Evolutionary conservation across 129 eudicot species (phyloP), one percentile per base, ranked within the genome.

Genomic region (Pseudognaphalium luteoalbum): DNA sequence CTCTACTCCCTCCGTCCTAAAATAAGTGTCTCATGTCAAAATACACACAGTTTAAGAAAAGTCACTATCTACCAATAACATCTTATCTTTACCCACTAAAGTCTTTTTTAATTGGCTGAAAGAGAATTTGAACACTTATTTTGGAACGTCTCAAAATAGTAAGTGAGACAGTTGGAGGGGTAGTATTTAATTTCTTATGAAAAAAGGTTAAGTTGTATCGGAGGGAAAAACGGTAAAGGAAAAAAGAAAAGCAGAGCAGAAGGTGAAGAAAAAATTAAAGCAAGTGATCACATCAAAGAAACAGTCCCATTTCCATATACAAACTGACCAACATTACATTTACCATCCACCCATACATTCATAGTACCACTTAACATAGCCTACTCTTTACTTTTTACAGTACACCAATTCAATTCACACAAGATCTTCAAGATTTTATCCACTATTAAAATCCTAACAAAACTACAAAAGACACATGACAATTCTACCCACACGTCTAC

Each of bases 161-260:
- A n/a, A n/a, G n/a, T n/a, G n/a, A n/a, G n/a, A n/a, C n/a, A n/a
- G n/a, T n/a, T n/a, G n/a, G n/a, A n/a, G n/a, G n/a, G n/a, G 8
- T 10, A 7, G 15, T 71, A 47, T 28, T 11, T 3, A 16, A 30
- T 51, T 51, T 29, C 11, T 32, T 54, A 17, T 35, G 4, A 29
- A 78, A 78, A 66, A 71, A 63, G 66, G 62, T 78, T 12, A 57
- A 35, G 47, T 2, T 39, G 12, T 52, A 34, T 64, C 72, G 78
- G 83, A 72, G 83, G 83, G 83, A 79, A 79, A 39, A 73, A 72
- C 74, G 64, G 57, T 47, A 79, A 79, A 72, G 73, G 28, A 54
- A 79, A 73, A 80, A 72, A 64, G 60, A 60, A 79, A 78, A 73
- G 41, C 58, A 60, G 61, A 79, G 78, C 70, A 50, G 65, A 79